Base-by-base conservation (phyloP, 495 filamentous ascomycete genomes). In the Podospora conica region DNA sequence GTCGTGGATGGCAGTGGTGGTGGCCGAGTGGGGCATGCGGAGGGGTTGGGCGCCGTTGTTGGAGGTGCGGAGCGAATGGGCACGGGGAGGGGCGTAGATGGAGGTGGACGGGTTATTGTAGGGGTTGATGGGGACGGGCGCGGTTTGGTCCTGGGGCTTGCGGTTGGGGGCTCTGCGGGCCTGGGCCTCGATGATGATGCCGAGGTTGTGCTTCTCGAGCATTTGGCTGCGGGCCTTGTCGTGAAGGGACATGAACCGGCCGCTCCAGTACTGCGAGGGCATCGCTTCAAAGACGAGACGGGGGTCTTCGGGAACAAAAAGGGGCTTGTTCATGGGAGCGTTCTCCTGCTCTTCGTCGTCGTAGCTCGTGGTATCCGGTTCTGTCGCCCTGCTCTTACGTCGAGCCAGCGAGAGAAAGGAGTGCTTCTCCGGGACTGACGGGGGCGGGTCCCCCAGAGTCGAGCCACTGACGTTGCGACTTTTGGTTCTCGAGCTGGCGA, bases 191-290 rank as follows among this genome's bases (percentile, higher is more conserved):
- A 75, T 70, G 22, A 81, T 57, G 0, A 62, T 58, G 10, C 59
- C 10, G 15, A 82, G 64, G 22, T 75, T 79, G 24, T 61, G 58
- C 0, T 65, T 64, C 8, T 28, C 27, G 1, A 84, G 75, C 12
- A 79, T 72, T 63, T 85, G 81, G 70, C 74, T 80, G 53, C 80
- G 80, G 68, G 84, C 80, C 0, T 75, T 75, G 73, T 87, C 84
- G 29, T 79, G 78, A n/a, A 87, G 72, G 1, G 83, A 75, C 25
- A 78, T 69, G 68, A 86, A 84, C 9, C 86, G 83, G 15, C 86
- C 86, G 0, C 81, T 70, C 86, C 86, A 88, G 71, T 83, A 87
- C 9, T 68, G 24, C 0, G 74, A 66, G 1, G 72, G 58, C 71
- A 77, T 76, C 3, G 76, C 77, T 0, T 63, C 70, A 18, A 69